Conservation (phyloP, 2,329 filamentous ascomycete genomes). For the Neocatenulostroma microsporum region DNA sequence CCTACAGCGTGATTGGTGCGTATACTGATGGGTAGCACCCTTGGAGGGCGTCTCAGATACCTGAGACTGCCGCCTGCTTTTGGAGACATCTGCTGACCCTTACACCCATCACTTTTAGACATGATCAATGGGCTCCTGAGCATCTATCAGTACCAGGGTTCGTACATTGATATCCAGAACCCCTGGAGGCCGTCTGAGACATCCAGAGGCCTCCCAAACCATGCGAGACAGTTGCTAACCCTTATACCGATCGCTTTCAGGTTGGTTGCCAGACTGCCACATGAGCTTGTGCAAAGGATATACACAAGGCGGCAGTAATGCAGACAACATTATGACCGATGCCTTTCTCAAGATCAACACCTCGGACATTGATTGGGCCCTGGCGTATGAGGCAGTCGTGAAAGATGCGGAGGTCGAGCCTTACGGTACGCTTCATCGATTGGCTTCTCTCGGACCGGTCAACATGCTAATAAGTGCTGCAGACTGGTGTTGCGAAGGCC, state of each 20-base stretch:
- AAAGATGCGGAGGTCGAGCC: slow-evolving; percentile 54
- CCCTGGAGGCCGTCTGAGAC: too few relatives aligned
- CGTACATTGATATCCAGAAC: too few relatives aligned
- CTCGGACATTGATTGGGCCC: slow-evolving; percentile 56
- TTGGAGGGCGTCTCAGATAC: too few relatives aligned
- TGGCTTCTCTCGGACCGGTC: neutral
- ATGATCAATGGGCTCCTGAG: slow-evolving; percentile 61
- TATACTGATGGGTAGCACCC: too few relatives aligned
- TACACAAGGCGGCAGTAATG: slow-evolving; percentile 62
- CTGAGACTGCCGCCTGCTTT: too few relatives aligned
- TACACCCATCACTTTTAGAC: too few relatives aligned
- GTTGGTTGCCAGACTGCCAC: slow-evolving; percentile 66
- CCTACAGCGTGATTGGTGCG: slow-evolving; percentile 54
- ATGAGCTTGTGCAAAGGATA: slow-evolving; percentile 62
- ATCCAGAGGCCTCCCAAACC: too few relatives aligned
- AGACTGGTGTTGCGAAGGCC: slow-evolving; percentile 54
- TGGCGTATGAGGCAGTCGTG: slow-evolving; percentile 55
- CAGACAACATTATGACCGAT: slow-evolving; percentile 64
- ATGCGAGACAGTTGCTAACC: too few relatives aligned
- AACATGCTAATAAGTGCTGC: neutral
- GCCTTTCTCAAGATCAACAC: slow-evolving; percentile 62
- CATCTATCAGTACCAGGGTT: slow-evolving; percentile 59
- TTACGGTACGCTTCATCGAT: slow-evolving; percentile 14
- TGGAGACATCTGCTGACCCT: too few relatives aligned
- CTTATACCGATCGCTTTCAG: too few relatives aligned